phyloP scores from a whole-genome alignment of 2,329 filamentous ascomycete genomes.

The Cercospora sp. region DNA sequence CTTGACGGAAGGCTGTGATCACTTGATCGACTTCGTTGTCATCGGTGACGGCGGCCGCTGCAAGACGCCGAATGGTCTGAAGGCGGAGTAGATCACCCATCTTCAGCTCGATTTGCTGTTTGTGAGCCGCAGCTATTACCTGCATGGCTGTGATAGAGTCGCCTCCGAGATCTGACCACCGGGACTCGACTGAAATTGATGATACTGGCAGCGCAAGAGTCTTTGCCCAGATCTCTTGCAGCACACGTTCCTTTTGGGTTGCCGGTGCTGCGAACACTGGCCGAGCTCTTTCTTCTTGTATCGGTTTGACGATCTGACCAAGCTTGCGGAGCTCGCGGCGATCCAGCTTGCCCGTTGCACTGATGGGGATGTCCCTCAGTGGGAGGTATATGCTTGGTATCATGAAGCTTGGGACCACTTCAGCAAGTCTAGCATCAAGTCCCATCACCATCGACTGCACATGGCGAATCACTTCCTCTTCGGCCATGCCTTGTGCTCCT shows the following conservation, averaged over 20 bases:
- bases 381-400: slow-evolving; percentile 72
- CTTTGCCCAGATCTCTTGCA: background rate
- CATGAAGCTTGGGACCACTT: slow-evolving; percentile 62
- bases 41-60: background rate
- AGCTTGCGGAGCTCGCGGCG: slow-evolving; percentile 37
- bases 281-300: background rate
- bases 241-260: background rate
- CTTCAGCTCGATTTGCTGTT: background rate
- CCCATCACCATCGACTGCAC: background rate
- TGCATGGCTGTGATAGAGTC: background rate
- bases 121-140: background rate
- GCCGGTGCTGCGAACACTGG: background rate
- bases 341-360: slow-evolving; percentile 72
- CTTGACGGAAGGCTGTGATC: background rate
- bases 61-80: background rate
- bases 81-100: background rate
- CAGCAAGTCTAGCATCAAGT: background rate
- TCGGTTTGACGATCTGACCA: background rate
- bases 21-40: background rate
- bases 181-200: background rate
- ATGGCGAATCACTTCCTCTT: background rate
- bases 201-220: background rate
- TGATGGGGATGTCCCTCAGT: slow-evolving; percentile 67
- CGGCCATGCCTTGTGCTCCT: background rate
- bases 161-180: background rate